Evolutionary conservation across 768 basidiomycete genomes (phyloP), one percentile per base, ranked within the genome.

Genomic region (Leccinum sublutescens): DNA sequence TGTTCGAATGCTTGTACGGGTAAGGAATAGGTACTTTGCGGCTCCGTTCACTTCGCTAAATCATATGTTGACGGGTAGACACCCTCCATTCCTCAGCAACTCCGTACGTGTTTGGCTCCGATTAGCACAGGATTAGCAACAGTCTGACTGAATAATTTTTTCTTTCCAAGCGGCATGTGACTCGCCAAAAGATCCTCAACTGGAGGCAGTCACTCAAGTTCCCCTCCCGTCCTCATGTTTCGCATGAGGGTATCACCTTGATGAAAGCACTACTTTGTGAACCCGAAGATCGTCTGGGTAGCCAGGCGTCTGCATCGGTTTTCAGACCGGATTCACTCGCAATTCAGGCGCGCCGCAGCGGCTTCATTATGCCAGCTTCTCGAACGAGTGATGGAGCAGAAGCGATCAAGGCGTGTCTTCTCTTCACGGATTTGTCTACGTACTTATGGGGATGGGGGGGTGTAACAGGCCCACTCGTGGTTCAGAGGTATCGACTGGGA

Each of bases 1-100:
- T 94, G 87, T 98, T 89, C 68, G 95, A 98, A 74, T 94, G 92
- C 71, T 79, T 97, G 72, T 95, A 94, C 68, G 92, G 91, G 89
- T 92, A 72, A 63, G 86, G 79, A 52, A 59, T 70, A 64, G 56
- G 66, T 65, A 19, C 54, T 63, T 72, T 56, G 61, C 59, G 68
- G 64, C 43, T 68, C 70, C 67, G 66, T 63, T 55, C 57, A 56
- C 57, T 55, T 62, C 61, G 63, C 60, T 68, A 69, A 73, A 73
- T 43, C 65, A 47, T 67, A 49, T 48, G 55, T 51, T 59, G 63
- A 54, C 52, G 54, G 34, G 50, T 52, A 95, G 94, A 45, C 96
- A 90, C 75, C 95, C 95, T 31, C 95, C 95, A 2, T 98, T 99
- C 76, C 91, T 96, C 67, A 93, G 91, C 80, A 93, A 89, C 66